Evolutionary conservation across 306 rosid genomes (phyloP), one percentile per base, ranked within the genome.

Genomic region (Vigna trinervia): DNA sequence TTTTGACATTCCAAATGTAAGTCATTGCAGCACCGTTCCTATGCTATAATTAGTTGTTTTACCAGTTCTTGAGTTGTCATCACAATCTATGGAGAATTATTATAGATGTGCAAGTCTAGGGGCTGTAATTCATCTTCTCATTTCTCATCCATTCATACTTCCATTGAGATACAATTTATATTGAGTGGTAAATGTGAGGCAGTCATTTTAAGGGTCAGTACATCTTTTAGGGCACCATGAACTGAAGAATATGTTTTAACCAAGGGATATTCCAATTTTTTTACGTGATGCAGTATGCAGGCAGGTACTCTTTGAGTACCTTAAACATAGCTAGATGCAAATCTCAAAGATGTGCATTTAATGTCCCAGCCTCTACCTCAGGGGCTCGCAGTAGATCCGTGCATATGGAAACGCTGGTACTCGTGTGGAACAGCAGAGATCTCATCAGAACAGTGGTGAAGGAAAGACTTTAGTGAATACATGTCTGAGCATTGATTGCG

Each of bases 241-340:
- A 20, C 46, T 57, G 34, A 56, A 45, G 19, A 32, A 62, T 23
- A 54, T 45, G 53, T 22, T 72, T 51, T 61, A 66, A 64, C 69
- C 8, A 34, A 13, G 73, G 12, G 56, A 65, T 52, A 20, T 51
- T 77, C 79, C 88, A 67, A 84, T 79, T 43, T 54, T 28, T 45
- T 7, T 73, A 38, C 17, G 51, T 72, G 50, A 13, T 43, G 47
- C 77, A 92, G 94, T 71, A 72, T 80, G 88, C 66, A 12, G 85
- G 85, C 54, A 74, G 81, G 59, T 53, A 30, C 78, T 87, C 15
- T 60, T 56, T 89, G 80, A 85, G 91, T 74, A 68, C 80, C 48
- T 73, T 90, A 85, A 89, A 85, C 83, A 87, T 93, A 67, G 90
- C 96, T n/a, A 86, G 87, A 81, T 93, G 97, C 65, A 85, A 85